Conservation (phyloP, 352 stramenopile species). For the Paralagenidium karlingii region DNA sequence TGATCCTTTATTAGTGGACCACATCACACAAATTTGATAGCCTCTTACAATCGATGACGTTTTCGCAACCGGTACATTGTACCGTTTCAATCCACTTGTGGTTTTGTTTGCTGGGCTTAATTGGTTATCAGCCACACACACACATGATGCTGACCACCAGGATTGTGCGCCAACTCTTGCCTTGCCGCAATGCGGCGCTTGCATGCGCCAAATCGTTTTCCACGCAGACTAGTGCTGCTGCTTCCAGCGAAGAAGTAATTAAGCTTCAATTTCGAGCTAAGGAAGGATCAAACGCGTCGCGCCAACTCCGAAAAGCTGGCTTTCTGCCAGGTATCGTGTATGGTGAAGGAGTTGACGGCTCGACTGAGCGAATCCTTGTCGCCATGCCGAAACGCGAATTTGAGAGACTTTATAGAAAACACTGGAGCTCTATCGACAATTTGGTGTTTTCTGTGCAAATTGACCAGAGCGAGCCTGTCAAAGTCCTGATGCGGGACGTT, state of each 20-base stretch:
- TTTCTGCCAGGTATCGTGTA: slow-evolving; percentile 75
- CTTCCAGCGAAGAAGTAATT: no score
- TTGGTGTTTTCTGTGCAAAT: slow-evolving; percentile 79
- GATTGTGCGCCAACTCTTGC: no score
- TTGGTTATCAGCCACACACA: no score
- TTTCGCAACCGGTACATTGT: no score
- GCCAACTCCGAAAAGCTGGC: slow-evolving; percentile 69
- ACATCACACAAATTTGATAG: slow-evolving; percentile 1
- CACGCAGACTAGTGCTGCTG: no score
- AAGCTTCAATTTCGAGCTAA: slow-evolving; percentile 41
- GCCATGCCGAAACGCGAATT: slow-evolving; percentile 58
- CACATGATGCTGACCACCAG: no score
- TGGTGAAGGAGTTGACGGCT: slow-evolving; percentile 57
- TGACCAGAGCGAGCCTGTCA: slow-evolving; percentile 35
- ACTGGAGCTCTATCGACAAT: slow-evolving; percentile 80
- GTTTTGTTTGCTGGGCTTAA: no score
- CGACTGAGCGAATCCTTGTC: slow-evolving; percentile 60
- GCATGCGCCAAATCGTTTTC: no score
- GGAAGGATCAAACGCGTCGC: slow-evolving; percentile 65
- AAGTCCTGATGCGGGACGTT: slow-evolving; percentile 80
- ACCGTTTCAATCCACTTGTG: no score
- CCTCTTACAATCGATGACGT: neutral
- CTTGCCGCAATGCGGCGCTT: no score
- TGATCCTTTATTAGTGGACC: slow-evolving; percentile 1
- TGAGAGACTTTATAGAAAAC: slow-evolving; percentile 72